A percentile compares a stretch with the other conserved stretches of the same genome.
Evolutionary conservation across 2,329 filamentous ascomycete genomes (phyloP).

Genomic region (Colletotrichum sp.): DNA sequence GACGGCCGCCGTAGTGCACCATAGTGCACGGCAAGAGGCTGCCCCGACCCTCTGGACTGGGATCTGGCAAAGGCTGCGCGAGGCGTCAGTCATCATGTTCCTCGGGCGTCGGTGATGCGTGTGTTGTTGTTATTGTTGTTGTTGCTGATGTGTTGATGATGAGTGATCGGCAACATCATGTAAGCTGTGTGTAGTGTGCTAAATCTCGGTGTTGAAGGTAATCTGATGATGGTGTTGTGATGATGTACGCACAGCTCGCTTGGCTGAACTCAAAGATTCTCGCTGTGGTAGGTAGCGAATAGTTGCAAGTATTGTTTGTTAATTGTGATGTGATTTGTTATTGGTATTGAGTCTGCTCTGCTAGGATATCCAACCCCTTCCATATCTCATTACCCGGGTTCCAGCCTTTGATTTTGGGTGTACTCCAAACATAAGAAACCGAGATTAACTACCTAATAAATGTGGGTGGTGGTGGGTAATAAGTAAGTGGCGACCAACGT

Average conservation of each 20-base stretch:
- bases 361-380: conserved; percentile 5
- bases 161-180: background rate
- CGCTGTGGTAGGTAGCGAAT: background rate
- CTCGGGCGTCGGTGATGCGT: background rate
- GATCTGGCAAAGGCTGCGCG: conserved; percentile 8
- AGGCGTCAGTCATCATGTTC: background rate
- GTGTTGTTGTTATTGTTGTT: background rate
- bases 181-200: background rate
- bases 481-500: background rate
- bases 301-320: background rate
- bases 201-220: background rate
- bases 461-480: background rate
- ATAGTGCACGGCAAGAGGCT: conserved; percentile 3
- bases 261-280: background rate
- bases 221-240: background rate
- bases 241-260: background rate
- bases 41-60: conserved; percentile 17
- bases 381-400: conserved; percentile 9
- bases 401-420: conserved; percentile 17
- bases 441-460: conserved; percentile 5
- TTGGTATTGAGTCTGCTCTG: conserved; percentile 10
- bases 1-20: background rate
- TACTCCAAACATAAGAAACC: background rate
- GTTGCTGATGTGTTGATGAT: background rate
- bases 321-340: background rate